Base-by-base conservation (phyloP, 2,329 filamentous ascomycete species). In the Metarhizium anisopliae region DNA sequence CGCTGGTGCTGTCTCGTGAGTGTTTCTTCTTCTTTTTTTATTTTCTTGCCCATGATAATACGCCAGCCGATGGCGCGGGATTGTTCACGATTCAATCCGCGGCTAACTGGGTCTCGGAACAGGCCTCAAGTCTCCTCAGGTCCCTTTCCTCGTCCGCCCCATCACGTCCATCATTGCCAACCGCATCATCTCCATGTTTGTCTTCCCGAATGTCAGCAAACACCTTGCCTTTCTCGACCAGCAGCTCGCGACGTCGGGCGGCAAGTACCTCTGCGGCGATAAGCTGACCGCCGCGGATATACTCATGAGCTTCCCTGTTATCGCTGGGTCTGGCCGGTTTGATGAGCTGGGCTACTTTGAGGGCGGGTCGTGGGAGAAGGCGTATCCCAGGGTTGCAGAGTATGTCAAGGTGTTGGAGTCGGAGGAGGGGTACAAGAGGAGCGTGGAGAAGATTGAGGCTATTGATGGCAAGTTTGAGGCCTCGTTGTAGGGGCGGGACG, bases 1-100 rank as follows among this genome's bases (percentile, higher is more conserved):
- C 77, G 14, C 66, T 94, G 16, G 72, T 95, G 30, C 73, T 87
- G 13, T 65, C 65, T 4, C 68, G 77, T 80, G 66, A 56, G 75
- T 71, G 11, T 51, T n/a, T n/a, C 4, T n/a, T n/a, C 6, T 47
- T 13, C 36, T 47, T 6, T 47, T 47, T 29, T 43, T 30, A 6
- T 6, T 11, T 38, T 16, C 30, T 5, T 13, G 6, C 13, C 20
- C 43, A 18, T 43, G 10, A 45, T 16, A 6, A 20, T 53, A n/a
- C 20, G 43, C 11, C 16, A 2, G 6, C 16, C 13, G 0, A 25
- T 25, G 25, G 25, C 25, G 25, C 25, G 25, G 25, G 25, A 25
- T 25, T 25, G 25, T 25, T 25, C 25, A 25, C 25, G 25, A 25
- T 25, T 25, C 25, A 25, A 25, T 25, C 4, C 25, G 35, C 25